phyloP scores from a whole-genome alignment of 768 basidiomycete species.

The Neoboletus magnificus region DNA sequence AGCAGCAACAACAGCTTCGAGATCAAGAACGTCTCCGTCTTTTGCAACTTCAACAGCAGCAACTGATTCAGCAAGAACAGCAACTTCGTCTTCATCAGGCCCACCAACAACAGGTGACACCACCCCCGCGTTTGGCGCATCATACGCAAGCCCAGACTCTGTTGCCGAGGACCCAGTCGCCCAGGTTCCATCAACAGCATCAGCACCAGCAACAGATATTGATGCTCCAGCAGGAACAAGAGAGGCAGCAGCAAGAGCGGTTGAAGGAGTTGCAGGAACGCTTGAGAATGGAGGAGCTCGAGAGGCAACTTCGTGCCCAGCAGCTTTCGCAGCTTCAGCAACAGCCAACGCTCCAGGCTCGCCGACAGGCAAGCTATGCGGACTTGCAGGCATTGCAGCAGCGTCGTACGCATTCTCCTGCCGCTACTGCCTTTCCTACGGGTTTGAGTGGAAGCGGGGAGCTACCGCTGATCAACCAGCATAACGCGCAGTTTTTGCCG shows the following conservation, averaged over 20 bases:
- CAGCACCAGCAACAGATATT: slow-evolving; percentile 72
- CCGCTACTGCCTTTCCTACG: slow-evolving; percentile 32
- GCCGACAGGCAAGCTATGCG: slow-evolving; percentile 40
- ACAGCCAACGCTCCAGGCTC: slow-evolving; percentile 38
- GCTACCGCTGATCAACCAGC: slow-evolving; percentile 43
- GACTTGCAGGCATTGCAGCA: slow-evolving; percentile 49
- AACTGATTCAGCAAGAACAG: slow-evolving; percentile 33
- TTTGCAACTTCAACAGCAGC: slow-evolving; percentile 45
- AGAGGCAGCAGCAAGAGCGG: slow-evolving; percentile 54
- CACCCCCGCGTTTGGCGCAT: slow-evolving; percentile 67
- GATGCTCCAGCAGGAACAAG: slow-evolving; percentile 65
- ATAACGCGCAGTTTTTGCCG: slow-evolving; percentile 51
- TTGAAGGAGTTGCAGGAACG: slow-evolving; percentile 63
- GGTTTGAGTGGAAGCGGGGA: slow-evolving; percentile 25
- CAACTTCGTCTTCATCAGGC: slow-evolving; percentile 38
- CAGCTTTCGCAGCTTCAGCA: slow-evolving; percentile 49
- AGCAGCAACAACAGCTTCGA: slow-evolving; percentile 36
- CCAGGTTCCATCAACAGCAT: slow-evolving; percentile 74
- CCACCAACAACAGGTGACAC: slow-evolving; percentile 43
- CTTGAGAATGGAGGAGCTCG: slow-evolving; percentile 59
- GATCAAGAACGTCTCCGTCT: slow-evolving; percentile 39
- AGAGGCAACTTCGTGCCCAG: slow-evolving; percentile 57
- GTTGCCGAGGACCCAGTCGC: slow-evolving; percentile 64
- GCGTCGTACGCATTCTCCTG: slow-evolving; percentile 51
- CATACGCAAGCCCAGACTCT: slow-evolving; percentile 23